Evolutionary conservation across 1,284 basidiomycete genomes (phyloP).

Genomic region (Thelephora terrestris): DNA sequence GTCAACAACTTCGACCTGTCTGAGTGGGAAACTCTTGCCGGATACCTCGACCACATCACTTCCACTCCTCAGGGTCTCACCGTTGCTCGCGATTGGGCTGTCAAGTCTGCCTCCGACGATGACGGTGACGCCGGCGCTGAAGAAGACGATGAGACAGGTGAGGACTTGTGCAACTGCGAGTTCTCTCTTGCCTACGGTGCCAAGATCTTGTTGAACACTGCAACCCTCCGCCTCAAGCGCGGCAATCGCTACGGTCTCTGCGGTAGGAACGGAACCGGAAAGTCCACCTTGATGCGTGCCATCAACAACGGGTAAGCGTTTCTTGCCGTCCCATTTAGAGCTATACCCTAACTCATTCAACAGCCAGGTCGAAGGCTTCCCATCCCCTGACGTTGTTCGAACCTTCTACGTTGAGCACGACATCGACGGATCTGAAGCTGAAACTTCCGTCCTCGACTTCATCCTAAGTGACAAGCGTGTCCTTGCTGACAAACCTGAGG

Average conservation of each 20-base stretch:
- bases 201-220: slow-evolving; percentile 96
- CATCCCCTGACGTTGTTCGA: slow-evolving; percentile 89
- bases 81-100: slow-evolving; percentile 78
- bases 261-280: slow-evolving; percentile 97
- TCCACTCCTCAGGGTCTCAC: slow-evolving; percentile 57
- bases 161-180: slow-evolving; percentile 96
- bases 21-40: slow-evolving; percentile 78
- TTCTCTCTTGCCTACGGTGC: slow-evolving; percentile 98
- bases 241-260: slow-evolving; percentile 98
- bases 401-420: slow-evolving; percentile 99
- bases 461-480: slow-evolving; percentile 84
- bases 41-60: slow-evolving; percentile 66
- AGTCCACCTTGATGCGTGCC: slow-evolving; percentile 97
- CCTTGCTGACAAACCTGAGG: slow-evolving; percentile 59
- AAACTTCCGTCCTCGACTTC: slow-evolving; percentile 86
- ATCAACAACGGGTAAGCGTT: slow-evolving; percentile 66
- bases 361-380: slow-evolving; percentile 96
- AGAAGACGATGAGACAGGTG: slow-evolving; percentile 94
- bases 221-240: slow-evolving; percentile 93
- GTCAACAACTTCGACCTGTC: slow-evolving; percentile 86
- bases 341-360: slow-evolving; percentile 7
- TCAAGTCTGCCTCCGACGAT: slow-evolving; percentile 79
- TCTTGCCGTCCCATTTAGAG: neutral
- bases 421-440: slow-evolving; percentile 91
- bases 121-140: slow-evolving; percentile 58